A percentile compares a stretch with the other conserved stretches of the same genome.
These are phyloP conservation scores for Dorcoceras hygrometricum DNA, from an alignment of 257 asterid species.

Conservation along the genomic window DNA sequence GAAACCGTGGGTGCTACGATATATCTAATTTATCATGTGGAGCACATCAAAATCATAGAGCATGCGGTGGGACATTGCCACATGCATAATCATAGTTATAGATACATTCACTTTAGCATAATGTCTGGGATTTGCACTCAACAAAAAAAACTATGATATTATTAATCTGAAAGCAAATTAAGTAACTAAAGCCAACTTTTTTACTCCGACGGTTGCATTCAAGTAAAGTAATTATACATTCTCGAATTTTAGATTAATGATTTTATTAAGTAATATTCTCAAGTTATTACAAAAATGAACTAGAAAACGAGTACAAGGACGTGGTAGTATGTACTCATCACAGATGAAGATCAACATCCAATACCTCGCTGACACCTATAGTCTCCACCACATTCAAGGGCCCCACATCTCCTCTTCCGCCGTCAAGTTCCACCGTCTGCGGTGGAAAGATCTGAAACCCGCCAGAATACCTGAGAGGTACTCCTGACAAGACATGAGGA, in stretches of 20 bases:
- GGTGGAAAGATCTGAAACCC: constrained; percentile 30
- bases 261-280: constrained; percentile 1
- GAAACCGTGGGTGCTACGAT: too few species aligned
- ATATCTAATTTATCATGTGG: too few species aligned
- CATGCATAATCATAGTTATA: too few species aligned
- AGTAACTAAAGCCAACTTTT: too few species aligned
- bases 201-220: background rate
- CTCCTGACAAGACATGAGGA: constrained; percentile 58
- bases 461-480: constrained; percentile 40
- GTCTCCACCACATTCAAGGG: constrained; percentile 20
- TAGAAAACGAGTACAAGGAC: background rate
- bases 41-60: too few species aligned
- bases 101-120: too few species aligned
- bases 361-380: constrained; percentile 40
- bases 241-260: background rate
- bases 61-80: too few species aligned
- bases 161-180: too few species aligned
- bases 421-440: constrained; percentile 20
- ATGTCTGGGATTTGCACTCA: too few species aligned
- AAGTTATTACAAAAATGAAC: constrained; percentile 7
- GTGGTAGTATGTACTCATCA: constrained; percentile 19
- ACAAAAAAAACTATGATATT: too few species aligned
- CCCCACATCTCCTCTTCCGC: constrained; percentile 30
- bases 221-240: background rate
- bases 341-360: constrained; percentile 76